Evolutionary conservation across 1,284 basidiomycete species (phyloP), one percentile per base, ranked within the genome.

Genomic region (Jaminaea rosea): DNA sequence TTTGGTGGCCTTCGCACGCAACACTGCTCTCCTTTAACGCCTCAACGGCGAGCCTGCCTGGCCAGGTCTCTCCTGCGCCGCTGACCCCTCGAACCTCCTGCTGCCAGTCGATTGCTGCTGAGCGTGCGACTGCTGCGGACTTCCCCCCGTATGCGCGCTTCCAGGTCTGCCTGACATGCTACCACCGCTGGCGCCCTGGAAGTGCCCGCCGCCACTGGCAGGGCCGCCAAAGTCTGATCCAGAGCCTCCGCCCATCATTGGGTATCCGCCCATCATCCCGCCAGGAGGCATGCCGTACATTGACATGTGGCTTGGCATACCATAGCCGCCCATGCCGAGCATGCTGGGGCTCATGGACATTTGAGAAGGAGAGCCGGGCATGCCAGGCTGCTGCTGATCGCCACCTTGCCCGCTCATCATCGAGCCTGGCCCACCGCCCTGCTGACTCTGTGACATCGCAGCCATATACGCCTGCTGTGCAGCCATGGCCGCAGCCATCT

Each of bases 391-490:
- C 11, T 48, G 19, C 34, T 21, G 6, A 15, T 11, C 31, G 1
- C 47, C 34, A 23, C 48, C 51, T 9, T 50, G 17, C 3, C 47
- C 47, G 29, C 52, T 44, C 26, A 53, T 49, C 32, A 46, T 37
- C 41, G 47, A 52, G 37, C 47, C 52, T 4, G 46, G 26, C 27
- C 47, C 53, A 26, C 26, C 52, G 49, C 59, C 56, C 8, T 62
- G 55, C 13, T 58, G 53, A 29, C 54, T 52, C 44, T 59, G 55
- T 15, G 49, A 54, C 19, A 60, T 47, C 11, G 70, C 67, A 31
- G 63, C 65, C 60, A 67, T 63, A 53, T 72, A 73, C 9, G 71
- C 71, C 47, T 56, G 53, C 44, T 56, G 53, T 23, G 53, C 53
- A 15, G 53, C 53, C 42, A 44, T 36, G 10, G 47, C 48, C 24